These are phyloP conservation scores for Cytospora piceicola DNA, from an alignment of 2,329 filamentous ascomycete genomes.

Conservation along the genomic window DNA sequence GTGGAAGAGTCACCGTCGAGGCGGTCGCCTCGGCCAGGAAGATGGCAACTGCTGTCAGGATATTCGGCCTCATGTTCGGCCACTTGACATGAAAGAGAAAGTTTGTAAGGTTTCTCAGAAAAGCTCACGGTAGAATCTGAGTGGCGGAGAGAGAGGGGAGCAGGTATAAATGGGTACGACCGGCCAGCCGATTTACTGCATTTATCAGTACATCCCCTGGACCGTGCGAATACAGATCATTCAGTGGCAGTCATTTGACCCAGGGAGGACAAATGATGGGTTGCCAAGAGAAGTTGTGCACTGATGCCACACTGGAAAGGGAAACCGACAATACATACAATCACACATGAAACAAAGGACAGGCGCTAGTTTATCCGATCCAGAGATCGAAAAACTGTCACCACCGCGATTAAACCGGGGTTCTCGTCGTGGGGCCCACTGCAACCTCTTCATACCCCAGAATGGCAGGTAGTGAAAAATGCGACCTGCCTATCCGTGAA, in stretches of 20 bases:
- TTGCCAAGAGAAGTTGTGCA: not conserved
- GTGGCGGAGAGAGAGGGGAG: not conserved
- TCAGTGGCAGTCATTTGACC: not conserved
- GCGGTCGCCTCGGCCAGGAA: constrained; percentile 11
- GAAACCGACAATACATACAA: not conserved
- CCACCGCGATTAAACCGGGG: not conserved
- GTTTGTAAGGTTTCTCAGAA: too few relatives aligned
- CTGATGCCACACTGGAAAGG: not conserved
- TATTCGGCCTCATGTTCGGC: not conserved
- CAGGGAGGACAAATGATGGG: not conserved
- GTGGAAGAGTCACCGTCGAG: constrained; percentile 13
- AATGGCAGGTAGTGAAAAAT: not conserved
- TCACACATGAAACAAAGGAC: not conserved
- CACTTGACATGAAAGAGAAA: not conserved
- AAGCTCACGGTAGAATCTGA: not conserved
- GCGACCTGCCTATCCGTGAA: not conserved
- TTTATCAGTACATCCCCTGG: not conserved
- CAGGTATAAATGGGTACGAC: not conserved
- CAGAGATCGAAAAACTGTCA: not conserved
- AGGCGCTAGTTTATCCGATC: not conserved
- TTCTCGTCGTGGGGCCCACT: not conserved
- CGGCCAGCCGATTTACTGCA: too few relatives aligned
- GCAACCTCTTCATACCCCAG: not conserved
- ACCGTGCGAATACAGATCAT: not conserved
- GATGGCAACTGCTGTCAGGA: not conserved